Percentiles rank a stretch among this genome's conserved stretches.
Evolutionary conservation across 805 yeast species (phyloP).

Genomic region (Cyberlindnera mississippiensis): DNA sequence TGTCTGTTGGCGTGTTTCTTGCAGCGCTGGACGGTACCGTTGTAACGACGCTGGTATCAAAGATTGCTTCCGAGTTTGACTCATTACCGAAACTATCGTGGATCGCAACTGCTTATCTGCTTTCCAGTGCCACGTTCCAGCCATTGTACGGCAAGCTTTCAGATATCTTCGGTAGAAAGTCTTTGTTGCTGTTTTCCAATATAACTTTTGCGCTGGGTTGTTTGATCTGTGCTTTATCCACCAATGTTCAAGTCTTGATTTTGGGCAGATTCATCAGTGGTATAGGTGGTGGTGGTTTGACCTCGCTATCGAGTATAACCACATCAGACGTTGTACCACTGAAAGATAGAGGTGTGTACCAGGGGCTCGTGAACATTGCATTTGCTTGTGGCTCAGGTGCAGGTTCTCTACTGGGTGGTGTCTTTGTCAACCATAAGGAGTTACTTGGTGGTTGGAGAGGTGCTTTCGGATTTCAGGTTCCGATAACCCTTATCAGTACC

Average conservation of each 20-base stretch:
- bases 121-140: conserved; percentile 69
- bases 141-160: conserved; percentile 69
- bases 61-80: conserved; percentile 65
- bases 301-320: conserved; percentile 68
- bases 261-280: conserved; percentile 70
- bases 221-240: conserved; percentile 49
- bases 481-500: conserved; percentile 44
- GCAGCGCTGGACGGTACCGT: conserved; percentile 68
- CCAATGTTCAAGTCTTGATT: conserved; percentile 44
- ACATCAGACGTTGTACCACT: conserved; percentile 75
- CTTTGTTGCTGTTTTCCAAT: conserved; percentile 48
- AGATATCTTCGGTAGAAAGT: conserved; percentile 67
- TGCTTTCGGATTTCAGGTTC: conserved; percentile 52
- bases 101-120: conserved; percentile 68
- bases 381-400: conserved; percentile 73
- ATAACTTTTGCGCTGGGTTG: conserved; percentile 55
- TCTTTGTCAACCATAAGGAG: conserved; percentile 36
- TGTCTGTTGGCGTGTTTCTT: conserved; percentile 48
- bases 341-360: conserved; percentile 74
- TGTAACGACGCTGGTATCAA: conserved; percentile 59
- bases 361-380: conserved; percentile 74
- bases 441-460: conserved; percentile 41
- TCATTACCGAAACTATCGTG: conserved; percentile 62
- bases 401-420: conserved; percentile 66
- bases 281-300: conserved; percentile 86